Evolutionary conservation across 805 yeast species (phyloP).

Genomic region (Geotrichum ghanense): DNA sequence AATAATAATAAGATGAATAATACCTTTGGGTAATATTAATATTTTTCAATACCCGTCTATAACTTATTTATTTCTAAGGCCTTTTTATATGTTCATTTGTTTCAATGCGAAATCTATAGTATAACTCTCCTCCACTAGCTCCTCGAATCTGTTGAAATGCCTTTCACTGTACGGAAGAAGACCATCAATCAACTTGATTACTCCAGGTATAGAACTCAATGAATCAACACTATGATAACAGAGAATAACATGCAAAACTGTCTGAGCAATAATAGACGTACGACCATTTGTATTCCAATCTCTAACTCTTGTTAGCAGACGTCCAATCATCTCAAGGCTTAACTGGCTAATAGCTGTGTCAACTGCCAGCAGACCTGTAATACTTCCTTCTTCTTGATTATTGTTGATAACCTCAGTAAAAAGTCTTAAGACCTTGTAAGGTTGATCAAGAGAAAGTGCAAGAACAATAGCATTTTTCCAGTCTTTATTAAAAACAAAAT

Average conservation of each 20-base stretch:
- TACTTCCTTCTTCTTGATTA: conserved; percentile 34
- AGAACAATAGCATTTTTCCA: conserved; percentile 84
- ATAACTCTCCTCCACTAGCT: conserved; percentile 73
- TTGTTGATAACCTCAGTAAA: conserved; percentile 47
- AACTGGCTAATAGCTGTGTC: conserved; percentile 53
- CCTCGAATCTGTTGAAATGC: conserved; percentile 68
- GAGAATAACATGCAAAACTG: conserved; percentile 55
- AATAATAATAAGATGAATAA: no score
- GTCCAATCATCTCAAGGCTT: conserved; percentile 43
- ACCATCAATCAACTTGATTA: conserved; percentile 58
- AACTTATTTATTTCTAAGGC: no score
- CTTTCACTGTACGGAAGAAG: conserved; percentile 82
- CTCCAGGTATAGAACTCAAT: conserved; percentile 53
- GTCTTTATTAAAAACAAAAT: conserved; percentile 57
- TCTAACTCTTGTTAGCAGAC: conserved; percentile 62
- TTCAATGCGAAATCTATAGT: conserved; percentile 73
- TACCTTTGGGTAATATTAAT: no score
- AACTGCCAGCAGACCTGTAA: conserved; percentile 46
- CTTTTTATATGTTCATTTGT: conserved; percentile 34
- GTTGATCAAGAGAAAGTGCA: conserved; percentile 81
- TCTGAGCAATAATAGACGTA: conserved; percentile 72
- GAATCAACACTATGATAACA: conserved; percentile 41
- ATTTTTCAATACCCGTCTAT: no score
- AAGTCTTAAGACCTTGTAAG: conserved; percentile 76
- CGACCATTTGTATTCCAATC: conserved; percentile 93